Percentiles rank a stretch among this genome's conserved stretches.
Conservation (phyloP, 805 yeast genomes). For the Clavispora fructus region DNA sequence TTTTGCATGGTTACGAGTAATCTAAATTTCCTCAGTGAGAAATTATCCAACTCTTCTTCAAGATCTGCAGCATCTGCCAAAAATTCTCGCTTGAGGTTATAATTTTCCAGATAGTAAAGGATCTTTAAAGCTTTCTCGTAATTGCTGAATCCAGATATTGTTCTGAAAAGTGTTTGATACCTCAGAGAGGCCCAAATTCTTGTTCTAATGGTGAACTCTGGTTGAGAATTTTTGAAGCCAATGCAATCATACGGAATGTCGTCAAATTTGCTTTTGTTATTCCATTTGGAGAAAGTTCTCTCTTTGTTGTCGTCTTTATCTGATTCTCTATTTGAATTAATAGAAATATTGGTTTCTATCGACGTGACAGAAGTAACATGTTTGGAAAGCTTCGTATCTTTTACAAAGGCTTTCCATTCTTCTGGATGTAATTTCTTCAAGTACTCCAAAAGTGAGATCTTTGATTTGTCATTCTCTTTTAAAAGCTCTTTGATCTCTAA, state of each 20-base stretch:
- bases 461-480: conserved; percentile 40
- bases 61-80: conserved; percentile 1
- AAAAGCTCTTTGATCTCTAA: conserved; percentile 42
- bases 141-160: conserved; percentile 80
- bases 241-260: conserved; percentile 68
- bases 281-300: conserved; percentile 1
- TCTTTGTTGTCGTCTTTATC: not conserved
- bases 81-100: conserved; percentile 39
- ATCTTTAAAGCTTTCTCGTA: conserved; percentile 69
- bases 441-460: conserved; percentile 67
- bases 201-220: conserved; percentile 62
- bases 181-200: conserved; percentile 85
- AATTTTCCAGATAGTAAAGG: conserved; percentile 62
- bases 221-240: conserved; percentile 66
- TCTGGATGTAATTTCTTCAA: conserved; percentile 62
- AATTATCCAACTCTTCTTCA: conserved; percentile 19
- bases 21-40: conserved; percentile 77
- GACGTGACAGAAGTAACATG: conserved; percentile 1
- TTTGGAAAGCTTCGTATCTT: conserved; percentile 55
- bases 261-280: conserved; percentile 39
- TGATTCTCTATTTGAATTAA: not conserved
- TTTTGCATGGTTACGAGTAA: conserved; percentile 87
- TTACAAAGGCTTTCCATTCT: conserved; percentile 80
- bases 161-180: conserved; percentile 77
- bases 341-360: not conserved